phyloP scores from a whole-genome alignment of 805 yeast genomes.

The Helenozyma baotianmanensis region DNA sequence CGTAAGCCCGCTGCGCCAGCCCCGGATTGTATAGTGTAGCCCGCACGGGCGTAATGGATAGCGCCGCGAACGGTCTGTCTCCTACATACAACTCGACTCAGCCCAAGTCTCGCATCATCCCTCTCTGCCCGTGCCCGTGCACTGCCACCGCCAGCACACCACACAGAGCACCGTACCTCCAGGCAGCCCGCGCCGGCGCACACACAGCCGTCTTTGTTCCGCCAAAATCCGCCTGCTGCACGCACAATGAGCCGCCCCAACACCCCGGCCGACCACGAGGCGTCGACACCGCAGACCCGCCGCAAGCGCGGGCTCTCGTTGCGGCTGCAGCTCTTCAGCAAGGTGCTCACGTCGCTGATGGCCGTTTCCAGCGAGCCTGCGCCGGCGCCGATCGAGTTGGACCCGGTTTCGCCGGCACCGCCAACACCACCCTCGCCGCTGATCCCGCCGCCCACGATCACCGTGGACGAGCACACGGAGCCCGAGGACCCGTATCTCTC shows the following conservation, averaged over 20 bases:
- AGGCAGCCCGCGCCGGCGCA: too few species aligned
- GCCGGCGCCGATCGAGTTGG: slow-evolving; percentile 4
- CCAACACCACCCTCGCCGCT: neutral
- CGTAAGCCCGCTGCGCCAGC: slow-evolving; percentile 6
- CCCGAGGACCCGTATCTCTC: neutral
- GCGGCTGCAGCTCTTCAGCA: slow-evolving; percentile 61
- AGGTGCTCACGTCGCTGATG: slow-evolving; percentile 20
- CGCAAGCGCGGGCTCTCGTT: slow-evolving; percentile 64
- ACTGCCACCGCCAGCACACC: too few species aligned
- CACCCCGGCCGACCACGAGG: neutral
- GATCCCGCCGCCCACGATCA: slow-evolving; percentile 2
- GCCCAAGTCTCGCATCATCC: too few species aligned
- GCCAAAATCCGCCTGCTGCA: too few species aligned
- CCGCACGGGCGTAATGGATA: too few species aligned
- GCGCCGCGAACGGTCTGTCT: too few species aligned
- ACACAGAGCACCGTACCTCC: too few species aligned
- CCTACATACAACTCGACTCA: too few species aligned
- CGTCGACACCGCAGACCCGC: slow-evolving; percentile 19
- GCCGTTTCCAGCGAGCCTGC: slow-evolving; percentile 8
- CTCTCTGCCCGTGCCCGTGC: too few species aligned
- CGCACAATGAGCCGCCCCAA: too few species aligned
- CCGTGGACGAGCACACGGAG: slow-evolving; percentile 4
- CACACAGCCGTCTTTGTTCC: too few species aligned
- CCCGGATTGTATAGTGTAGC: too few species aligned
- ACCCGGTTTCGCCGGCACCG: neutral